Base-by-base conservation (phyloP, 495 filamentous ascomycete genomes). In the Immersiella caudata region DNA sequence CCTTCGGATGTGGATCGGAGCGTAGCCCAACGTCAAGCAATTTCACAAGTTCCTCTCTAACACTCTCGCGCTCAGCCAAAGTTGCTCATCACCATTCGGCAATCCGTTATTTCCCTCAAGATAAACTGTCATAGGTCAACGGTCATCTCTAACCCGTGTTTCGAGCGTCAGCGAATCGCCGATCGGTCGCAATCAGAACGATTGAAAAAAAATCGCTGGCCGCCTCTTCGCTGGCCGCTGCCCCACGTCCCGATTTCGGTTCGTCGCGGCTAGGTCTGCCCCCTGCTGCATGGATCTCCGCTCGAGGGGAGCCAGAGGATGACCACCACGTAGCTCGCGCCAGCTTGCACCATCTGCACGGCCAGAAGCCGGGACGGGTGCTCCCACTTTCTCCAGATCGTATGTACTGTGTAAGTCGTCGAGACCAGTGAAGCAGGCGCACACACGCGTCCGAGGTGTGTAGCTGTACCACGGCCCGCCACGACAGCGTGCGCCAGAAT, bases 311-410 rank as follows among this genome's bases (percentile, higher is more conserved):
- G 75, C 78, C 76, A 77, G 72, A 74, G 74, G 77, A 67, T 73
- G 77, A 74, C 77, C 79, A 81, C 79, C 79, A 81, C 79, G 79
- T 81, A 78, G 79, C 79, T 76, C 69, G 72, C 70, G 74, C 72
- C 69, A 68, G 59, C 58, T 70, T 71, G 64, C 71, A 74, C 71
- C 73, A 72, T 68, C 70, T 71, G 63, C 63, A 46, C 51, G 51
- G 56, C 57, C 64, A 35, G 26, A 55, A 52, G 64, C 35, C 64
- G 49, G 67, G 58, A 66, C 73, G 68, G 70, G 55, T 73, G 63
- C 56, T 60, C 62, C 71, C 70, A 49, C 61, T 56, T 60, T 68
- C 50, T 57, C 55, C 64, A 67, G 26, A 56, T 67, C 24, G n/a
- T 33, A 52, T 11, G 66, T 50, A 57, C 26, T 25, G 18, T 36